Evolutionary conservation across 768 basidiomycete genomes (phyloP), one percentile per base, ranked within the genome.

Genomic region (Leccinum longicurvipes): DNA sequence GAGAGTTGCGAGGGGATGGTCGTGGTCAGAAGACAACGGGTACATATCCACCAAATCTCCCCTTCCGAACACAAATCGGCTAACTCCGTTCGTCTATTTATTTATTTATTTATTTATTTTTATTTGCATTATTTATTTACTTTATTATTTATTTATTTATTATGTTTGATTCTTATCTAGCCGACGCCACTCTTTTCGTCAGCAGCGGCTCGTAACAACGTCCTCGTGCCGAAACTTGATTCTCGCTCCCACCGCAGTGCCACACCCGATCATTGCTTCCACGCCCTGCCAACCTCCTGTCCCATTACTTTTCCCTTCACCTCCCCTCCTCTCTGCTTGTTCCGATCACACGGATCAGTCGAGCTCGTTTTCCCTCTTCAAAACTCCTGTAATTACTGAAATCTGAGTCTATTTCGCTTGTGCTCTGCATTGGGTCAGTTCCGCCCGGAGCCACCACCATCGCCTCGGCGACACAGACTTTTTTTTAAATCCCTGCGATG

Each of bases 1-100:
- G 62, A 61, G 55, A 49, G 56, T 60, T 59, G 55, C 63, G 52
- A 53, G 56, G 52, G 25, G 63, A 65, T 58, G 59, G 58, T 53
- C 27, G 57, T 64, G 67, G 65, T 68, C 64, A 72, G 65, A 70
- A 62, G 60, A 68, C 63, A 44, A 52, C 67, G 57, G 59, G 44
- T 72, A 67, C 67, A 69, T 69, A 67, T 67, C 65, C 57, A 42
- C 58, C 57, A 55, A 59, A 49, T 47, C 49, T 46, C 39, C 60
- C 52, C 29, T 57, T 42, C 56, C 49, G 66, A 57, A 64, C 61
- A 60, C 21, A 44, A 24, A 47, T 72, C 69, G 69, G 69, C 67
- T 42, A 67, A 50, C 48, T 57, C 69, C 69, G 71, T 31, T 51
- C 49, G 49, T 52, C 41, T 65, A 55, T 56, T 55, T 54, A 50